Conservation (phyloP, 192 early-diverging fungal genomes). For the Podila epicladia region DNA sequence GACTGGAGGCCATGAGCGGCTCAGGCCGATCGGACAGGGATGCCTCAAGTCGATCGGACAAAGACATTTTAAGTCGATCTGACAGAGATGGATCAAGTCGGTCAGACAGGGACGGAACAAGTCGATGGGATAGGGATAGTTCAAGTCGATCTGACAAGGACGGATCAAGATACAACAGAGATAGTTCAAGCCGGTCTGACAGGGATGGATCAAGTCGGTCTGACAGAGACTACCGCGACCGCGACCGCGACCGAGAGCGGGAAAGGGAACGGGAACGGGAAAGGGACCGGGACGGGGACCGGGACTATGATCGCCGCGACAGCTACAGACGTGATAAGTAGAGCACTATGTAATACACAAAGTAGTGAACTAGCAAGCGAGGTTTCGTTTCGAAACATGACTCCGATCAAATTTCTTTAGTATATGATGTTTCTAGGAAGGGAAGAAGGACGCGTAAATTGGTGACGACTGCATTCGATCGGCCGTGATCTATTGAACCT, state of each 20-base stretch:
- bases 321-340: conserved; percentile 15
- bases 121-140: conserved; percentile 7
- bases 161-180: too few relatives aligned
- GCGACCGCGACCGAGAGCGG: background rate
- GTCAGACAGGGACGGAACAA: conserved; percentile 3
- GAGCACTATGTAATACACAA: background rate
- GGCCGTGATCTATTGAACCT: too few relatives aligned
- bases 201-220: background rate
- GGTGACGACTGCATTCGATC: too few relatives aligned
- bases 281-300: conserved; percentile 4
- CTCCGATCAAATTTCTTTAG: too few relatives aligned
- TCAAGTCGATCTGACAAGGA: background rate
- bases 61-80: too few relatives aligned
- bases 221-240: conserved; percentile 8
- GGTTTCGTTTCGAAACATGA: too few relatives aligned
- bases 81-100: background rate
- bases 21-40: background rate
- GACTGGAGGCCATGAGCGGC: conserved; percentile 21
- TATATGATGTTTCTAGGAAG: too few relatives aligned
- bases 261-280: background rate
- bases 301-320: conserved; percentile 8
- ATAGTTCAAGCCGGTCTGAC: too few relatives aligned
- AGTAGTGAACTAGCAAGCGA: too few relatives aligned
- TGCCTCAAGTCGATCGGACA: too few relatives aligned
- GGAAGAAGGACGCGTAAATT: too few relatives aligned